phyloP scores from a whole-genome alignment of 2,329 filamentous ascomycete genomes.

The Cladosporium sp. region DNA sequence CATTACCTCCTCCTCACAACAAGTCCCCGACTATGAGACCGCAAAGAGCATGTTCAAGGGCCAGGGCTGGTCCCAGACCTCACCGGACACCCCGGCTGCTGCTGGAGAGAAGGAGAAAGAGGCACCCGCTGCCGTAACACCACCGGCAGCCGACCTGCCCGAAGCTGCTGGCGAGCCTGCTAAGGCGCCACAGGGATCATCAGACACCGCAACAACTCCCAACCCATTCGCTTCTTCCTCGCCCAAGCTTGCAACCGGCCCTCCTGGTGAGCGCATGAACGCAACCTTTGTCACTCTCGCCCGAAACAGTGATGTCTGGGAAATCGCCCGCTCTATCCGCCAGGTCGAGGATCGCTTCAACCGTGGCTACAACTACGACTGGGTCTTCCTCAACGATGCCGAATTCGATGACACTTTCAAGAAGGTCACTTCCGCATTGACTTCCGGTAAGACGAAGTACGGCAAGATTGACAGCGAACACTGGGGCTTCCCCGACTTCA shows the following conservation, averaged over 20 bases:
- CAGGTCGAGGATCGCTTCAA: slow-evolving; percentile 99
- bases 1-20: slow-evolving; percentile 64
- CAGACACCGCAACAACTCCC: slow-evolving; percentile 30
- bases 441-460: slow-evolving; percentile 91
- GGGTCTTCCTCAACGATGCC: slow-evolving; percentile 98
- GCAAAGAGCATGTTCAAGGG: slow-evolving; percentile 36
- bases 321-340: slow-evolving; percentile 92
- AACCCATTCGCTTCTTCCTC: slow-evolving; percentile 30
- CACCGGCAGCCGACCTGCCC: not conserved
- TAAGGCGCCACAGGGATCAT: not conserved
- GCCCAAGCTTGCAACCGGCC: slow-evolving; percentile 42
- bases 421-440: slow-evolving; percentile 80
- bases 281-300: slow-evolving; percentile 96
- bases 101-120: slow-evolving; percentile 5
- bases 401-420: slow-evolving; percentile 93
- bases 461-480: slow-evolving; percentile 87
- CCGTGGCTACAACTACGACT: slow-evolving; percentile 93
- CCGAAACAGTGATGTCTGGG: slow-evolving; percentile 91
- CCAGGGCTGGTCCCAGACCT: slow-evolving; percentile 26
- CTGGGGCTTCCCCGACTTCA: slow-evolving; percentile 96
- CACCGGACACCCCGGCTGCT: not conserved
- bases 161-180: not conserved
- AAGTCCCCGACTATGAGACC: slow-evolving; percentile 29
- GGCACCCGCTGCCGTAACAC: not conserved
- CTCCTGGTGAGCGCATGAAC: slow-evolving; percentile 78